Conservation (phyloP, 2,329 filamentous ascomycete species). For the Tolypocladium tropicale region DNA sequence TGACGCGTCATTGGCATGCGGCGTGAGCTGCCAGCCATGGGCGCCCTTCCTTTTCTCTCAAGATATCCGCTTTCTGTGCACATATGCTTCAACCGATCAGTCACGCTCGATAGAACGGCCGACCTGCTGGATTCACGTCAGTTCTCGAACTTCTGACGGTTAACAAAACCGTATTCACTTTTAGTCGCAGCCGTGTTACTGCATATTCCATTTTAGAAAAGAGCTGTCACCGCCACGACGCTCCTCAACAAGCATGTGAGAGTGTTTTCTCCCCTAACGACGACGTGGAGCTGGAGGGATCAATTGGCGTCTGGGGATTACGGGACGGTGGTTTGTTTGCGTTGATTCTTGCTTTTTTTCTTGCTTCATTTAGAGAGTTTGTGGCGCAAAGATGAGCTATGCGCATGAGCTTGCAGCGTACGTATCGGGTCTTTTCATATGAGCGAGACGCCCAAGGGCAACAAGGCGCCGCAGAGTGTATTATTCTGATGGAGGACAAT, state of each 20-base stretch:
- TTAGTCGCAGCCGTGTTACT: slow-evolving; percentile 4
- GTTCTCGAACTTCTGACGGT: slow-evolving; percentile 1
- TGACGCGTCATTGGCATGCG: slow-evolving; percentile 8
- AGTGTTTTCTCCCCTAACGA: not conserved
- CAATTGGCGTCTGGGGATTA: not conserved
- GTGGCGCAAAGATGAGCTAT: not conserved
- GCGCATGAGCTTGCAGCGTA: not conserved
- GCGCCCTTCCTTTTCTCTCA: slow-evolving; percentile 15
- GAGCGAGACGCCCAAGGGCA: not conserved
- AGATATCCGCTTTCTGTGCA: not conserved
- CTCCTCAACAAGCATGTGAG: not conserved
- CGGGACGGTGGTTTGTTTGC: not conserved
- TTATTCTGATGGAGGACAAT: not conserved
- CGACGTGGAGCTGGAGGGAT: too few relatives aligned
- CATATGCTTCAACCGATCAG: not conserved
- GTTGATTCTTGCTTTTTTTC: not conserved
- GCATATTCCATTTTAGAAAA: slow-evolving; percentile 1
- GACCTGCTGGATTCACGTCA: slow-evolving; percentile 3
- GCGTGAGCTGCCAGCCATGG: slow-evolving; percentile 4
- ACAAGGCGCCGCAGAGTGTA: not conserved
- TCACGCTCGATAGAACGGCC: slow-evolving; percentile 2
- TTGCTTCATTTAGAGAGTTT: not conserved
- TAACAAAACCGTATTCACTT: slow-evolving; percentile 5
- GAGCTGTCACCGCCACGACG: not conserved
- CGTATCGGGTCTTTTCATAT: not conserved